phyloP scores from a whole-genome alignment of 495 filamentous ascomycete species.

The Aeminium ludgeri region DNA sequence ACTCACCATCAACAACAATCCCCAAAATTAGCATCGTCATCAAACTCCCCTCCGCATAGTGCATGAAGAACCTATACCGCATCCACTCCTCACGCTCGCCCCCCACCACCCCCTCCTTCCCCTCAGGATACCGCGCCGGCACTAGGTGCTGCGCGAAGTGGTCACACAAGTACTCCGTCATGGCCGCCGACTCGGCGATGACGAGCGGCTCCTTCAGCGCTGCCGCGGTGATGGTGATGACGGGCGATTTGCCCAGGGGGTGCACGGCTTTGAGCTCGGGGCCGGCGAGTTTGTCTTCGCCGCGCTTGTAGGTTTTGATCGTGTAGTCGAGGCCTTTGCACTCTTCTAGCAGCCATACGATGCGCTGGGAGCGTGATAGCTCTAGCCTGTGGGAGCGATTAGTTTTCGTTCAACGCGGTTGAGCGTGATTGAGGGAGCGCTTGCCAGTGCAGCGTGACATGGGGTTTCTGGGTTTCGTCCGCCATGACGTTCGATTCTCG shows the following conservation, averaged over 20 bases:
- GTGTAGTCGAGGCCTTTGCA: conserved; percentile 49
- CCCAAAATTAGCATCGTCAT: conserved; percentile 51
- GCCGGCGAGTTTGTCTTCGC: conserved; percentile 44
- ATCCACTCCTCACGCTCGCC: conserved; percentile 62
- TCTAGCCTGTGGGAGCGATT: conserved; percentile 41
- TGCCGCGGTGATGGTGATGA: conserved; percentile 42
- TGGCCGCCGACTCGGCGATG: conserved; percentile 63
- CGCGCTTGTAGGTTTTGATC: conserved; percentile 56
- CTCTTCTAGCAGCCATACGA: conserved; percentile 81
- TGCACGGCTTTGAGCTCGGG: conserved; percentile 58
- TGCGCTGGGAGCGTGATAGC: conserved; percentile 63
- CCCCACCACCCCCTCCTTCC: conserved; percentile 39
- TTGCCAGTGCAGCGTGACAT: conserved; percentile 64
- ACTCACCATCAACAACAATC: conserved; percentile 41
- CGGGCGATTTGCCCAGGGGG: conserved; percentile 68
- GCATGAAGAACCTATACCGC: conserved; percentile 58
- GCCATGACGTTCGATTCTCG: conserved; percentile 2
- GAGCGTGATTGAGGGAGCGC: too few relatives aligned
- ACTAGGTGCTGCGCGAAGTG: conserved; percentile 49
- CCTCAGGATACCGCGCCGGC: conserved; percentile 44
- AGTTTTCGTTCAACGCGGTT: too few relatives aligned
- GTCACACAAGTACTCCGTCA: conserved; percentile 65
- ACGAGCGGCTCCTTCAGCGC: conserved; percentile 34
- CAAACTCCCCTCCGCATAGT: conserved; percentile 67
- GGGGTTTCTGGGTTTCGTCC: conserved; percentile 28